These are phyloP conservation scores for Solanum lignicaule DNA, from an alignment of 257 asterid species.

Conservation along the genomic window DNA sequence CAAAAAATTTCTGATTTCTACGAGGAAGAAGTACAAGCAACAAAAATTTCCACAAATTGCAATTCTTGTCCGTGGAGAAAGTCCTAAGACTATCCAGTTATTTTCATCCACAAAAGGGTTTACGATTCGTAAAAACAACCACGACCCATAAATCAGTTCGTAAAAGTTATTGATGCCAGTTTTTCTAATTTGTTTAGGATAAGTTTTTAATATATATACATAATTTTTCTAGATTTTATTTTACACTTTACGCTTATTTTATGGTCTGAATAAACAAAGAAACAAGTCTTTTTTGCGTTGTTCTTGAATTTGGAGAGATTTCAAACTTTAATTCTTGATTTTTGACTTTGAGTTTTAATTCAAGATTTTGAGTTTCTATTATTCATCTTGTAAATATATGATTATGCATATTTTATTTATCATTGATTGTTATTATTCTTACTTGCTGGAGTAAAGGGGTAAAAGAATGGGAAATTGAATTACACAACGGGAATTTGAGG, in stretches of 20 bases:
- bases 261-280: not conserved
- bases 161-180: not conserved
- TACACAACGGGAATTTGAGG: no score
- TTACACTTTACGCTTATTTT: not conserved
- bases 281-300: not conserved
- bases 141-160: not conserved
- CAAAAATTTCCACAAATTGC: not conserved
- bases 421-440: no score
- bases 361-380: no score
- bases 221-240: no score
- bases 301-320: not conserved
- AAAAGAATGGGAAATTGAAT: no score
- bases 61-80: not conserved
- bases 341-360: no score
- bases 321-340: no score
- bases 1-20: not conserved
- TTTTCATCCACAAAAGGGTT: not conserved
- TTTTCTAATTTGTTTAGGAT: not conserved
- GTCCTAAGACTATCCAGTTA: not conserved
- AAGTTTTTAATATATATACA: no score
- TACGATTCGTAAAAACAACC: no score
- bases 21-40: not conserved
- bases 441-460: no score
- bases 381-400: no score
- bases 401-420: no score